These are phyloP conservation scores for Plectosphaerella cucumerina DNA, from an alignment of 2,329 filamentous ascomycete species.

Conservation along the genomic window DNA sequence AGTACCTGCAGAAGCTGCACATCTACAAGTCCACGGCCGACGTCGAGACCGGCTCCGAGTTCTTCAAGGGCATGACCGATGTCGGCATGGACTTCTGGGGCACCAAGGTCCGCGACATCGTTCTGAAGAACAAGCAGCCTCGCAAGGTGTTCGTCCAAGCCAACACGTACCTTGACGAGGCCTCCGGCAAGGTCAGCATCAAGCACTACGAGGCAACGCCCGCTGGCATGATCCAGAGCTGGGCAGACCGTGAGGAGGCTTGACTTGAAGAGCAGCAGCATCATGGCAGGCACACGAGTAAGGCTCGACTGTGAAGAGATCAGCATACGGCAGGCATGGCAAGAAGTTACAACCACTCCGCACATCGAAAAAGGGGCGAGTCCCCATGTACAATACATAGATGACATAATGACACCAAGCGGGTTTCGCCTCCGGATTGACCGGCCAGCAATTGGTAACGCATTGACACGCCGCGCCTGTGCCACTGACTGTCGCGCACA, in stretches of 20 bases:
- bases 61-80: slow-evolving; percentile 80
- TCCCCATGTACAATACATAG: too few relatives aligned
- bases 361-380: background rate
- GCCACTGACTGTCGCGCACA: too few relatives aligned
- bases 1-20: slow-evolving; percentile 86
- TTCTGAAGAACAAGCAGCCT: slow-evolving; percentile 75
- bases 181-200: slow-evolving; percentile 66
- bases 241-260: slow-evolving; percentile 54
- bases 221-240: slow-evolving; percentile 81
- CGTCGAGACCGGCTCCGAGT: slow-evolving; percentile 66
- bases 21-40: slow-evolving; percentile 91
- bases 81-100: slow-evolving; percentile 84
- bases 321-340: too few relatives aligned
- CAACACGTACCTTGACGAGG: slow-evolving; percentile 72
- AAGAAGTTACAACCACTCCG: too few relatives aligned
- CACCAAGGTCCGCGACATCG: slow-evolving; percentile 70
- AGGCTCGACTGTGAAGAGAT: background rate
- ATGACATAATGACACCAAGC: too few relatives aligned
- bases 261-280: slow-evolving; percentile 8
- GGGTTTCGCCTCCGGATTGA: too few relatives aligned
- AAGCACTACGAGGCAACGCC: slow-evolving; percentile 82
- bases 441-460: background rate
- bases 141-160: slow-evolving; percentile 91
- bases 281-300: background rate
- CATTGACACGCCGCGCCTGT: background rate